These are phyloP conservation scores for Prunella vulgaris DNA, from an alignment of 257 asterid genomes.

Conservation along the genomic window DNA sequence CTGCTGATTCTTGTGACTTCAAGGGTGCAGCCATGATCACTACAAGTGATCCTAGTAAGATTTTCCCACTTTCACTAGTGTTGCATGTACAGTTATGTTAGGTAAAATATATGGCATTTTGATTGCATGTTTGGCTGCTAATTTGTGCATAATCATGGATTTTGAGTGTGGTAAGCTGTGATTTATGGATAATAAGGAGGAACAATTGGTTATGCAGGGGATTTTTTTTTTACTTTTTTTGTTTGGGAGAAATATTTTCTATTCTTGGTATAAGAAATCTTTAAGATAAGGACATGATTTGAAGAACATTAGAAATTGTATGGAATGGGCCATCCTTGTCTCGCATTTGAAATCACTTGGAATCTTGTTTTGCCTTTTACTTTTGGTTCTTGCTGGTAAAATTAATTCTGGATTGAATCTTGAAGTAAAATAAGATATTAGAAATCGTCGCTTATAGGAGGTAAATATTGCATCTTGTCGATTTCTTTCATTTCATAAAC, in stretches of 20 bases:
- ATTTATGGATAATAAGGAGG: neutral
- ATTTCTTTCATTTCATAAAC: neutral
- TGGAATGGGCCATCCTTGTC: conserved; percentile 16
- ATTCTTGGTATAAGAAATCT: neutral
- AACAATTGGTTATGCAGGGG: neutral
- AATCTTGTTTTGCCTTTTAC: neutral
- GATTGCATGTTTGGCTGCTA: conserved; percentile 3
- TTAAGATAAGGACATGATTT: neutral
- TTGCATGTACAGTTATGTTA: neutral
- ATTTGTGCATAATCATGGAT: neutral
- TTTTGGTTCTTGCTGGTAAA: conserved; percentile 10
- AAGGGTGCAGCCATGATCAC: conserved; percentile 96
- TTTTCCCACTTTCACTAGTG: neutral
- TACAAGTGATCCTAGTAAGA: conserved; percentile 97
- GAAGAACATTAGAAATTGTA: neutral
- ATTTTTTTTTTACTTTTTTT: neutral
- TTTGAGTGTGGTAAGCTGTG: neutral
- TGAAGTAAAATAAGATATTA: neutral
- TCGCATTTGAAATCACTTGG: conserved; percentile 17
- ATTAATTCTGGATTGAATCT: neutral
- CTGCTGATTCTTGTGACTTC: conserved; percentile 86
- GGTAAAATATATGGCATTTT: neutral
- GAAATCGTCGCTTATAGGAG: neutral
- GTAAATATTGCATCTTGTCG: neutral
- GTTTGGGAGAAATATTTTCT: neutral